These are phyloP conservation scores for Daldinia bambusicola DNA, from an alignment of 495 filamentous ascomycete species.

Conservation along the genomic window DNA sequence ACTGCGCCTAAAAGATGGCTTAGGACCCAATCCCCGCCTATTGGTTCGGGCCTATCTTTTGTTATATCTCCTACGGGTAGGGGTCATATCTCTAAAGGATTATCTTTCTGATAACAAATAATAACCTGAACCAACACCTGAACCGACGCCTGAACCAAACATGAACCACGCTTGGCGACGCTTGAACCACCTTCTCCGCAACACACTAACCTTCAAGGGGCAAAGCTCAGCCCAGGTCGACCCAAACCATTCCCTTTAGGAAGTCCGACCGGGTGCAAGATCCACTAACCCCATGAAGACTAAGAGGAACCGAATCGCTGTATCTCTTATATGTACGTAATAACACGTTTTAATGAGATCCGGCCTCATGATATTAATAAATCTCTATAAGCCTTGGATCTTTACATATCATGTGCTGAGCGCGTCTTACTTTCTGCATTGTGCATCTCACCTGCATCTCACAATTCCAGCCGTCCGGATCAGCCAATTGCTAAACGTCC, in stretches of 20 bases:
- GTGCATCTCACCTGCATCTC: not conserved
- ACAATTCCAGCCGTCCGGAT: not conserved
- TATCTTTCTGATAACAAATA: slow-evolving; percentile 8
- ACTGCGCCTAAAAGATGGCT: not conserved
- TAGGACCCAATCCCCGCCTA: not conserved
- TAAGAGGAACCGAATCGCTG: slow-evolving; percentile 9
- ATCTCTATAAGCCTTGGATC: not conserved
- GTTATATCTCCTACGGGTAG: not conserved
- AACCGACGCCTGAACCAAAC: no score
- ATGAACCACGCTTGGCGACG: not conserved
- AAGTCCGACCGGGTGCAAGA: slow-evolving; percentile 12
- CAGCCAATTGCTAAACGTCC: no score
- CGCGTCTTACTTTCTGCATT: slow-evolving; percentile 10
- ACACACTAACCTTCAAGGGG: slow-evolving; percentile 24
- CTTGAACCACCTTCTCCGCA: slow-evolving; percentile 26
- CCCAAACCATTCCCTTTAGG: slow-evolving; percentile 11
- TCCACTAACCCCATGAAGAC: slow-evolving; percentile 19
- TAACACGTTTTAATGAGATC: slow-evolving; percentile 15
- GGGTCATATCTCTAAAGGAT: not conserved
- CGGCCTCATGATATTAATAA: slow-evolving; percentile 19
- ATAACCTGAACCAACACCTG: slow-evolving; percentile 5
- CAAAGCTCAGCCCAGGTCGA: not conserved
- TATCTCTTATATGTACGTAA: slow-evolving; percentile 29
- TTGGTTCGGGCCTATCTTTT: not conserved
- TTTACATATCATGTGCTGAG: not conserved